Evolutionary conservation across 495 filamentous ascomycete species (phyloP).

Genomic region (Chaetomidium leptoderma): DNA sequence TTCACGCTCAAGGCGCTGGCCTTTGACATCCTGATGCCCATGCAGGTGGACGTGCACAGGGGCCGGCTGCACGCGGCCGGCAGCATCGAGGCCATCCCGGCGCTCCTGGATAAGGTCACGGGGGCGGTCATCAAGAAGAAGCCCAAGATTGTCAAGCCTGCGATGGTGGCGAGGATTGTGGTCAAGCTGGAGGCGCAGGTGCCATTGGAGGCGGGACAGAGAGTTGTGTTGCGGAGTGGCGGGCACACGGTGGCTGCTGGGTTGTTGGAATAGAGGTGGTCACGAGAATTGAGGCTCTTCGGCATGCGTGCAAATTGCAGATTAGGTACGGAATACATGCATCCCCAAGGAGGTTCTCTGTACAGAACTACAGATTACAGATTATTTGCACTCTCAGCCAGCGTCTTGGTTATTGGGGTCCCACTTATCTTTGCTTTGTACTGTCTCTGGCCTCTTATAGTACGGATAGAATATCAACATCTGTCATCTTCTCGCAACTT

Average conservation of each 20-base stretch:
- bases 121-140: conserved; percentile 72
- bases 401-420: too few relatives aligned
- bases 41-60: conserved; percentile 81
- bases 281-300: conserved; percentile 19
- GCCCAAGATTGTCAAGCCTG: conserved; percentile 76
- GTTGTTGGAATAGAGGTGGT: conserved; percentile 59
- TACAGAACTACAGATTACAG: too few relatives aligned
- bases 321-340: too few relatives aligned
- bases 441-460: neutral
- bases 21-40: conserved; percentile 83
- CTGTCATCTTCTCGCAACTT: neutral
- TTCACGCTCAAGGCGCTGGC: conserved; percentile 82
- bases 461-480: neutral
- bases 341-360: too few relatives aligned
- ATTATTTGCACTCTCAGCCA: too few relatives aligned
- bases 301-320: conserved; percentile 1
- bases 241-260: conserved; percentile 86
- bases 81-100: conserved; percentile 63
- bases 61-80: conserved; percentile 78
- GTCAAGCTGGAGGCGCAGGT: conserved; percentile 72
- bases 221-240: conserved; percentile 73
- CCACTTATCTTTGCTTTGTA: too few relatives aligned
- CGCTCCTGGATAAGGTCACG: conserved; percentile 69
- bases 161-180: conserved; percentile 55
- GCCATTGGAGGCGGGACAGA: conserved; percentile 70